Conservation (phyloP, 2,329 filamentous ascomycete species). For the Alternaria ventricosa region DNA sequence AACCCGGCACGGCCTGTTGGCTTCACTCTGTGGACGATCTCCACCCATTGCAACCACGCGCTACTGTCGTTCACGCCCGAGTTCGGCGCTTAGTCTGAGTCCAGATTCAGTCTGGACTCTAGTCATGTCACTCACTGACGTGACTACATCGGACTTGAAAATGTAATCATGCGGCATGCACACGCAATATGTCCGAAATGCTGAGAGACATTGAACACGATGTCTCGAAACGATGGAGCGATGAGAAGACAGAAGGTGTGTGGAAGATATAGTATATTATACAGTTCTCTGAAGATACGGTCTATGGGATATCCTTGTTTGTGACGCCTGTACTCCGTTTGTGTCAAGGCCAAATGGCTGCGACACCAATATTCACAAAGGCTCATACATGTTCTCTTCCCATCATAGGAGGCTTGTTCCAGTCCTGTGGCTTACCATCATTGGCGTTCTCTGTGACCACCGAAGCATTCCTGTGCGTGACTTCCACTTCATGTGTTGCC, state of each 20-base stretch:
- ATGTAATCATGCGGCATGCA: not conserved
- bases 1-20: not conserved
- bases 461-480: not conserved
- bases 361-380: not conserved
- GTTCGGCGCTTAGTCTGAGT: not conserved
- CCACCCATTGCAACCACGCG: not conserved
- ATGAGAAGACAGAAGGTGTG: not conserved
- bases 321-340: not conserved
- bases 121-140: not conserved
- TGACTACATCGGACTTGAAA: not conserved
- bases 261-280: not conserved
- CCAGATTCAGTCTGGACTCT: not conserved
- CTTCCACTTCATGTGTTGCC: conserved; percentile 8
- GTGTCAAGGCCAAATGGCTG: not conserved
- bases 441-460: not conserved
- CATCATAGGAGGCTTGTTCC: conserved; percentile 7
- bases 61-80: not conserved
- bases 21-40: not conserved
- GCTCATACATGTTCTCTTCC: conserved; percentile 19
- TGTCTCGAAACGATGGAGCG: not conserved
- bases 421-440: conserved; percentile 11
- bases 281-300: not conserved
- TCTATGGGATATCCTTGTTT: not conserved
- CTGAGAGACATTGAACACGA: not conserved
- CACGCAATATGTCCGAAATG: not conserved